Evolutionary conservation across 805 yeast genomes (phyloP), one percentile per base, ranked within the genome.

Genomic region (Candida lessepsii): DNA sequence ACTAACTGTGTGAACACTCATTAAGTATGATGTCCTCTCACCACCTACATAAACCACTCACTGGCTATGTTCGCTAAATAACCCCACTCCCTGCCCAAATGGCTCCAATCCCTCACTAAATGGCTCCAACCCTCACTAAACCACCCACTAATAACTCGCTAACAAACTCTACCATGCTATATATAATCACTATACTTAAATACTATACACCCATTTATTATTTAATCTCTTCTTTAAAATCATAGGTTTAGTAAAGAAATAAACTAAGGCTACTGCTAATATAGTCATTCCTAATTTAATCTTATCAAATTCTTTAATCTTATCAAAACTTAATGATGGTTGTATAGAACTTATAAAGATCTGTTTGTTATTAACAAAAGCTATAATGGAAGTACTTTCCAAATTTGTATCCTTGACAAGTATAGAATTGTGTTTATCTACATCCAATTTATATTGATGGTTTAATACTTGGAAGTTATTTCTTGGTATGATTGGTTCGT

Each of bases 241-340:
- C 60, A 77, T 64, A 15, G 90, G 89, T 35, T 71, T 74, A 21
- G 80, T 58, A n/a, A 74, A 51, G 5, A 71, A 46, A 33, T 76
- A 76, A 0, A 68, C 68, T 0, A 67, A 57, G 1, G 76, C 39
- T 34, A 90, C 65, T 0, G 72, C 67, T 0, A 62, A 59, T 2
- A 90, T 71, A 1, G 96, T 86, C 5, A 70, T 46, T 5, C 83
- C 34, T 31, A 91, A 71, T 49, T 80, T 82, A 10, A 66, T 55
- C 53, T 78, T 83, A 51, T 83, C 87, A 56, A 93, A 93, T 21
- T 71, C 63, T 18, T 81, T 76, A 57, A 91, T 70, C 37, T 78
- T 69, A 62, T 91, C 99, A 61, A 86, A 90, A 28, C 87, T 86
- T 30, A 77, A 76, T 0, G 96, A 86, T 0, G 98, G 96, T 37